Conservation (phyloP, 805 yeast genomes). For the Wickerhamomyces sydowiorum region DNA sequence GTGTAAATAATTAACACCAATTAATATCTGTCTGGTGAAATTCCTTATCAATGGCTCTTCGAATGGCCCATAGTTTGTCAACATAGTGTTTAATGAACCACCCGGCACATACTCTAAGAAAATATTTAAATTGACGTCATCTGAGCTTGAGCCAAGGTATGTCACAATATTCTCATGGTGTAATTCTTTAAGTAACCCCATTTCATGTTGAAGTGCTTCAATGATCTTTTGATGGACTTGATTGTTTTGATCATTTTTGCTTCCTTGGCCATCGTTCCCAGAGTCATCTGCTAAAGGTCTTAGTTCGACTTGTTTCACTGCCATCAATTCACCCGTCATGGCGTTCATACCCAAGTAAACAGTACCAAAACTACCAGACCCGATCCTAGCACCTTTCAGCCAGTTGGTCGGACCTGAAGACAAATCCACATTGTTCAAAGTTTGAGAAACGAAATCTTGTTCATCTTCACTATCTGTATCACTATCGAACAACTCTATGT, state of each 20-base stretch:
- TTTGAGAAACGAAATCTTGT: constrained; percentile 5
- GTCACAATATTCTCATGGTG: constrained; percentile 92
- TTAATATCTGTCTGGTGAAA: constrained; percentile 69
- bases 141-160: constrained; percentile 83
- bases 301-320: constrained; percentile 88
- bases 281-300: constrained; percentile 36
- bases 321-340: constrained; percentile 91
- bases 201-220: constrained; percentile 79
- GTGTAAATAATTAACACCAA: constrained; percentile 72
- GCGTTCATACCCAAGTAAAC: constrained; percentile 92
- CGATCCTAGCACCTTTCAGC: constrained; percentile 91
- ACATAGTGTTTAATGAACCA: constrained; percentile 66
- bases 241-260: constrained; percentile 19
- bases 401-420: constrained; percentile 68
- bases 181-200: constrained; percentile 66
- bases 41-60: constrained; percentile 71
- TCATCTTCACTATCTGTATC: constrained; percentile 15
- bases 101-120: constrained; percentile 75
- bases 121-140: constrained; percentile 66
- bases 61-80: constrained; percentile 70
- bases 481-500: constrained; percentile 20
- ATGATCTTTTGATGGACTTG: constrained; percentile 50
- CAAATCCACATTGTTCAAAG: constrained; percentile 8
- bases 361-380: constrained; percentile 92
- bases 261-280: constrained; percentile 24